Conservation (phyloP, 441 rosid species). For the Bocquillonia castaneifolia region DNA sequence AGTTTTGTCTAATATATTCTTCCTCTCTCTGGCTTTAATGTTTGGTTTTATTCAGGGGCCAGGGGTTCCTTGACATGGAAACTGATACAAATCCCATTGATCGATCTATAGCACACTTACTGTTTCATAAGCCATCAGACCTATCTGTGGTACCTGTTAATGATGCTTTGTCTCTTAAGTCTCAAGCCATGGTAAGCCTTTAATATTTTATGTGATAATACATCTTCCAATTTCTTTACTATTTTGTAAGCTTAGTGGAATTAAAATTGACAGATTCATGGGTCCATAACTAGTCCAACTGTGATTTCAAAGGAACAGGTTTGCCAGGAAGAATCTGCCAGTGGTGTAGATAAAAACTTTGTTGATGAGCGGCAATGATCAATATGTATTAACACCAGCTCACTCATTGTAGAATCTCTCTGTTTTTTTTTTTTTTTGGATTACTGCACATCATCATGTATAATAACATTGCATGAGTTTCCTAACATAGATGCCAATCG, state of each 20-base stretch:
- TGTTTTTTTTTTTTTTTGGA: slow-evolving; percentile 18
- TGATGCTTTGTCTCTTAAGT: slow-evolving; percentile 37
- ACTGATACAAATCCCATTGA: slow-evolving; percentile 90
- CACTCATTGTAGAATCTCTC: slow-evolving; percentile 12
- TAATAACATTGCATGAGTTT: slow-evolving; percentile 12
- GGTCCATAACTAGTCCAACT: slow-evolving; percentile 39
- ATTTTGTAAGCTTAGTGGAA: background rate
- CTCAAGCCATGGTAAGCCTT: slow-evolving; percentile 44
- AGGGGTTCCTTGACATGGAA: slow-evolving; percentile 64
- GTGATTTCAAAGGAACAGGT: slow-evolving; percentile 35
- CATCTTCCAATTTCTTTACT: background rate
- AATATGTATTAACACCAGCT: slow-evolving; percentile 10
- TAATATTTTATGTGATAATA: background rate
- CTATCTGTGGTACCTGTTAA: slow-evolving; percentile 37
- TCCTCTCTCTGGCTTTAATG: background rate
- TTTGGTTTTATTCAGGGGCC: slow-evolving; percentile 42
- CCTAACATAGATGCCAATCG: slow-evolving; percentile 4
- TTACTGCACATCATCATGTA: slow-evolving; percentile 18
- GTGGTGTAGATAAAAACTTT: slow-evolving; percentile 27
- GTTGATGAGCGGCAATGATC: slow-evolving; percentile 29
- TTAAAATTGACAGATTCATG: slow-evolving; percentile 41
- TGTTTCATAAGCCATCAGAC: slow-evolving; percentile 81
- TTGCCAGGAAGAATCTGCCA: slow-evolving; percentile 29
- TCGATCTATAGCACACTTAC: slow-evolving; percentile 79
- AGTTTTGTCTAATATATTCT: background rate